A percentile compares a stretch with the other conserved stretches of the same genome.
phyloP scores from a whole-genome alignment of 2,329 filamentous ascomycete species.

The Nannizziopsis barbatae region DNA sequence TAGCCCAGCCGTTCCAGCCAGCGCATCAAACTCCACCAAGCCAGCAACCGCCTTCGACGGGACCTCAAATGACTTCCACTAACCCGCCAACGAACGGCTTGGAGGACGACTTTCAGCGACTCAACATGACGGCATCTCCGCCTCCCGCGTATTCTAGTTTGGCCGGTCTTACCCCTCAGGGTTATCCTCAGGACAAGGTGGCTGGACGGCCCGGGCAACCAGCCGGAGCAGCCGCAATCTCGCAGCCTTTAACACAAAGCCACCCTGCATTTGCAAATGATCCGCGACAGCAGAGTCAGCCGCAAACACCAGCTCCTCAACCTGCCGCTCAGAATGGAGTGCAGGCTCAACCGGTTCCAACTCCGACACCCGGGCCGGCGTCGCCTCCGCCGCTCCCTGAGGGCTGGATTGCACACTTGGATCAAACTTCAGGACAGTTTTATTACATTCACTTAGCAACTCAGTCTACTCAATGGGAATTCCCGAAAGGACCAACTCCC shows the following conservation, averaged over 20 bases:
- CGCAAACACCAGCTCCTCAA: not conserved
- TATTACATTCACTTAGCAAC: conserved; percentile 96
- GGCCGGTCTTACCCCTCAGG: conserved; percentile 32
- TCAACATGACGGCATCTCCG: conserved; percentile 70
- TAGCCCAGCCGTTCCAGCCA: too few relatives aligned
- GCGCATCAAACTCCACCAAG: conserved; percentile 9
- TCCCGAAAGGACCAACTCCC: conserved; percentile 88
- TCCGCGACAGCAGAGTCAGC: conserved; percentile 34
- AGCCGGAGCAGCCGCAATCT: conserved; percentile 18
- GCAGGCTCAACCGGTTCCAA: conserved; percentile 19
- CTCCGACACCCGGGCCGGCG: conserved; percentile 49
- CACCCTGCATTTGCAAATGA: conserved; percentile 93
- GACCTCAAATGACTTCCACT: conserved; percentile 17
- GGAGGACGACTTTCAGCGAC: conserved; percentile 73
- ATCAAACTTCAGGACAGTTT: conserved; percentile 92
- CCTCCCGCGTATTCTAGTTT: conserved; percentile 93
- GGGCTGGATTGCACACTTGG: conserved; percentile 95
- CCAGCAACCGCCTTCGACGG: conserved; percentile 18
- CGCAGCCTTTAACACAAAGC: conserved; percentile 31
- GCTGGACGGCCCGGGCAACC: conserved; percentile 16
- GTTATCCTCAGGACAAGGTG: conserved; percentile 71
- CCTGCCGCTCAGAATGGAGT: not conserved
- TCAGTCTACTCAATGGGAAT: conserved; percentile 97
- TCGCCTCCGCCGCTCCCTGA: conserved; percentile 90
- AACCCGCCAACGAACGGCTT: conserved; percentile 51